A percentile compares a stretch with the other conserved stretches of the same genome.
Evolutionary conservation across 805 yeast genomes (phyloP).

Genomic region (Ogataea philodendri): DNA sequence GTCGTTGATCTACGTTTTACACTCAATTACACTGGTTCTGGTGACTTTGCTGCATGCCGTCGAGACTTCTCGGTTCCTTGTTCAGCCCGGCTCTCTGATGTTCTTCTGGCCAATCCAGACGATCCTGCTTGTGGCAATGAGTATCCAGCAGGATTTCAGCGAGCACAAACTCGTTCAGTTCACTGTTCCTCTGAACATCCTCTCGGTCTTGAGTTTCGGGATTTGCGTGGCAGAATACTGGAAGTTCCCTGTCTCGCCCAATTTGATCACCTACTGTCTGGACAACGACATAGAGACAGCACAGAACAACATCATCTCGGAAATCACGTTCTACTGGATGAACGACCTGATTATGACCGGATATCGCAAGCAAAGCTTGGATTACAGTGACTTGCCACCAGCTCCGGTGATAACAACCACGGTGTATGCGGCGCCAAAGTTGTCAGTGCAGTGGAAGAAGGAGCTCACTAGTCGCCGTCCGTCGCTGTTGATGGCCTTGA

Average conservation of each 20-base stretch:
- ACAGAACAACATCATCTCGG: constrained; percentile 63
- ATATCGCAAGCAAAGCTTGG: constrained; percentile 33
- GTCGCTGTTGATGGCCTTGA: constrained; percentile 35
- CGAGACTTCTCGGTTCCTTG: constrained; percentile 41
- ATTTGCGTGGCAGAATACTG: constrained; percentile 41
- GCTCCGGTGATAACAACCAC: constrained; percentile 41
- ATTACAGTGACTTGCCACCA: constrained; percentile 41
- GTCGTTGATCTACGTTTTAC: constrained; percentile 1
- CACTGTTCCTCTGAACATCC: constrained; percentile 12
- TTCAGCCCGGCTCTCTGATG: constrained; percentile 39
- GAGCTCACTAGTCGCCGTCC: constrained; percentile 31
- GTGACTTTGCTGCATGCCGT: constrained; percentile 43
- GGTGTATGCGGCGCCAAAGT: constrained; percentile 29
- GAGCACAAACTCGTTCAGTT: constrained; percentile 16
- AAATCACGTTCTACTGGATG: constrained; percentile 89
- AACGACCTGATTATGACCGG: constrained; percentile 78
- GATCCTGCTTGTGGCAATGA: constrained; percentile 13
- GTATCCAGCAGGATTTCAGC: constrained; percentile 35
- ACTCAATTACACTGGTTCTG: constrained; percentile 21
- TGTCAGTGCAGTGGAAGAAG: constrained; percentile 36
- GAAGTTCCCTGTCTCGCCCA: constrained; percentile 38
- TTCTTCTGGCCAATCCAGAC: constrained; percentile 40
- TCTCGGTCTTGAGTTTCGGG: constrained; percentile 31
- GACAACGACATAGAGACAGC: constrained; percentile 29
- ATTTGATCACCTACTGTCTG: constrained; percentile 36